Base-by-base conservation (phyloP, 345 rosid species). In the Mercurialis annua region DNA sequence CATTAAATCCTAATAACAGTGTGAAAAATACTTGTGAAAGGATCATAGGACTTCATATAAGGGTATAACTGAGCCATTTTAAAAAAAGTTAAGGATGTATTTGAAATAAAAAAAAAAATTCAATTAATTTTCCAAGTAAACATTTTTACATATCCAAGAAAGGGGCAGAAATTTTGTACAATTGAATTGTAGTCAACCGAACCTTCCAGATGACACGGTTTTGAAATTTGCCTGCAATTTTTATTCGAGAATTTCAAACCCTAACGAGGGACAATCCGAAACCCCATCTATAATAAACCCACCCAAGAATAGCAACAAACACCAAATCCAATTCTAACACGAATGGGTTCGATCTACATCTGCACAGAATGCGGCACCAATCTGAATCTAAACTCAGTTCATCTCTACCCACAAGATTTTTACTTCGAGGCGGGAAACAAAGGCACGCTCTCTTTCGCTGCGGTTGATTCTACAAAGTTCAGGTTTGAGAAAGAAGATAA, bases 381-480 rank as follows among this genome's bases (percentile, higher is more conserved):
- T 69, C 92, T 93, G 2, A 87, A 85, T 73, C 81, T 90, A 40
- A 82, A 77, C 73, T 70, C 83, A 9, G 43, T 34, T 70, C 81
- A 81, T 66, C 77, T 93, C 56, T 90, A 78, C 62, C 96, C 97
- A 1, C 72, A 84, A 0, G 90, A 83, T 67, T 80, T 86, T 87
- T 93, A 82, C 82, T 90, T 93, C 83, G 96, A 87, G 71, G 98
- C 98, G 26, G 98, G 97, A 1, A 90, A 90, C 90, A 90, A 90
- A 68, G 85, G 81, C 60, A 78, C 96, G 8, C 68, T 85, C 40
- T 93, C 96, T 23, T 93, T 90, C 85, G 72, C 97, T 62, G 63
- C 72, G 65, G 62, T 88, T 65, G 92, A 93, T 85, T 15, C 83
- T 73, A 70, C 87, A 55, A 87, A 82, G 65, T 87, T 93, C 86